phyloP scores from a whole-genome alignment of 2,329 filamentous ascomycete species.

The Thermothelomyces thermophilus region DNA sequence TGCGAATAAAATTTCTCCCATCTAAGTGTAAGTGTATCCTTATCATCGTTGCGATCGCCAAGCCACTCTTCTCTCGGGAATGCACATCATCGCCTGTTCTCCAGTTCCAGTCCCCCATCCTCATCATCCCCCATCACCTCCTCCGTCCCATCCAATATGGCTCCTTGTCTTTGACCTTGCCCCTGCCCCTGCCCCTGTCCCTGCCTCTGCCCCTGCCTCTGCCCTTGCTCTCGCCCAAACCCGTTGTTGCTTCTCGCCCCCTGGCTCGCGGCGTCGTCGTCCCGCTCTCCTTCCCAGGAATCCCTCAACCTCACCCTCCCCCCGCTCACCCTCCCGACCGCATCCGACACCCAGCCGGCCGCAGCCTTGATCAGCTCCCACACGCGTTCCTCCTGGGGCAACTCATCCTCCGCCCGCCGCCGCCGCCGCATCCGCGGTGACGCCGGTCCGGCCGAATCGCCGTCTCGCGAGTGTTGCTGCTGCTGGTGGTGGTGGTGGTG shows the following conservation, averaged over 20 bases:
- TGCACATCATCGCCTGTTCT: constrained; percentile 11
- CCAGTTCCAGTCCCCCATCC: constrained; percentile 21
- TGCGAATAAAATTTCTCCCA: too few relatives aligned
- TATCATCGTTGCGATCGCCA: too few relatives aligned
- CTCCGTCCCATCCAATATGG: constrained; percentile 25
- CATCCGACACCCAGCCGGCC: constrained; percentile 53
- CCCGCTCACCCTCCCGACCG: constrained; percentile 45
- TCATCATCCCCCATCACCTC: constrained; percentile 13
- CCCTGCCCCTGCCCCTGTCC: background rate
- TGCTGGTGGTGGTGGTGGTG: too few relatives aligned
- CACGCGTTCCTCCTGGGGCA: constrained; percentile 54
- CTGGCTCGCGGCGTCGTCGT: too few relatives aligned
- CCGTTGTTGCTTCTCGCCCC: background rate
- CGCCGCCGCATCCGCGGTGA: constrained; percentile 21
- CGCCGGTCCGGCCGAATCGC: constrained; percentile 36
- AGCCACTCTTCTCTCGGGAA: too few relatives aligned
- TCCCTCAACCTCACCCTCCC: constrained; percentile 50
- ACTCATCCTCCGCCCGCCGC: constrained; percentile 32
- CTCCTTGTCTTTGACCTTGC: constrained; percentile 4
- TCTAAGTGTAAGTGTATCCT: too few relatives aligned
- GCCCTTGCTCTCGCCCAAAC: background rate
- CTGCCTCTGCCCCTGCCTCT: background rate
- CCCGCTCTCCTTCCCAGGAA: constrained; percentile 19
- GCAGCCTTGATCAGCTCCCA: constrained; percentile 52
- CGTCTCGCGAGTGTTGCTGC: background rate